A percentile compares a stretch with the other conserved stretches of the same genome.
Conservation (phyloP, 2,329 filamentous ascomycete species). For the Leptographium flavum region DNA sequence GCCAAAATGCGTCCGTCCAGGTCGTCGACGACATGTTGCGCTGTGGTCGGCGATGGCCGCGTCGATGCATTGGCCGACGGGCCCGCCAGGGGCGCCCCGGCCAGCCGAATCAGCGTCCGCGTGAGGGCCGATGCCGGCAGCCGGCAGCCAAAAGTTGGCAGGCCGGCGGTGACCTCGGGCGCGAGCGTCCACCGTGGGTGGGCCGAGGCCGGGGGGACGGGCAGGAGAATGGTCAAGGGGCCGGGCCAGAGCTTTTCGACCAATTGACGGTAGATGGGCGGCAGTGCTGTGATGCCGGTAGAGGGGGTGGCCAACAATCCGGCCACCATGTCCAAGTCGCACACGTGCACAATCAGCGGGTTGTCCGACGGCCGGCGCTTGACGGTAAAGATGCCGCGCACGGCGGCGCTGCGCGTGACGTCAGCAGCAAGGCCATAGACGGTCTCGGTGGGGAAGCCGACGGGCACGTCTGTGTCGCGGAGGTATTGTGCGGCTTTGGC, state of each 20-base stretch:
- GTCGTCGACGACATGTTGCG: conserved; percentile 79
- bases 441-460: conserved; percentile 94
- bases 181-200: conserved; percentile 37
- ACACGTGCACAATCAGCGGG: conserved; percentile 84
- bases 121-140: conserved; percentile 83
- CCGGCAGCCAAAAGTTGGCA: conserved; percentile 74
- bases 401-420: conserved; percentile 70
- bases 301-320: conserved; percentile 32
- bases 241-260: conserved; percentile 88
- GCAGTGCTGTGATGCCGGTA: conserved; percentile 33
- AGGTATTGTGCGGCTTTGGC: conserved; percentile 53
- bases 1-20: conserved; percentile 67
- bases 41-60: conserved; percentile 79
- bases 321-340: conserved; percentile 64
- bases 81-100: conserved; percentile 68
- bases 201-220: conserved; percentile 40
- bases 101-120: conserved; percentile 67
- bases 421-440: conserved; percentile 96
- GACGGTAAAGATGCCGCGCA: conserved; percentile 81
- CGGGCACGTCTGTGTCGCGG: conserved; percentile 52
- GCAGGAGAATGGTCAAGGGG: conserved; percentile 79
- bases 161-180: conserved; percentile 79
- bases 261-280: conserved; percentile 61
- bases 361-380: conserved; percentile 91
- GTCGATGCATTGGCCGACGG: conserved; percentile 93